Conservation (phyloP, 495 filamentous ascomycete species). For the Acidiella bohemica region DNA sequence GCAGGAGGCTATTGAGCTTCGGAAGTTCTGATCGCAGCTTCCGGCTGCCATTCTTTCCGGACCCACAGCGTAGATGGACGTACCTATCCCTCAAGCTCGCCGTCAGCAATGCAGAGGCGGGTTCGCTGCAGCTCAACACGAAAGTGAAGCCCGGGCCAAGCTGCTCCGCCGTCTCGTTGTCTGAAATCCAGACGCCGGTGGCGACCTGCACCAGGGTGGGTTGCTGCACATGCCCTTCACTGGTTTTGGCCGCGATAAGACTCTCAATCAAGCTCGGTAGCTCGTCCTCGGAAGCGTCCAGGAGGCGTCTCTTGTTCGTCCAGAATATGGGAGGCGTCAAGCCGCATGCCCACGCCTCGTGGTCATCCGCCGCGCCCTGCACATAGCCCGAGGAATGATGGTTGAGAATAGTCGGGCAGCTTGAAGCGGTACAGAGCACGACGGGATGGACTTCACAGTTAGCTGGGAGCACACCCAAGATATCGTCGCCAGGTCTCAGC, state of each 20-base stretch:
- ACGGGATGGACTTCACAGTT: conserved; percentile 45
- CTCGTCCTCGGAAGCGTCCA: conserved; percentile 48
- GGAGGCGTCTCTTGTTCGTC: conserved; percentile 43
- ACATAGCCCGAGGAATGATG: conserved; percentile 67
- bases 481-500: conserved; percentile 35
- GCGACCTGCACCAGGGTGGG: conserved; percentile 26
- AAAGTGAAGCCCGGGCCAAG: conserved; percentile 17
- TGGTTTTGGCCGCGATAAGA: conserved; percentile 31
- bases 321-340: conserved; percentile 70
- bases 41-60: conserved; percentile 61
- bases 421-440: conserved; percentile 69
- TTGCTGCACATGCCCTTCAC: conserved; percentile 1
- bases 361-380: conserved; percentile 88
- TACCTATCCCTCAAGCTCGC: conserved; percentile 21
- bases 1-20: conserved; percentile 32
- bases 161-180: conserved; percentile 14
- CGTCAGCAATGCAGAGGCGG: conserved; percentile 2
- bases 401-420: conserved; percentile 50
- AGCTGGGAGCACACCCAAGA: conserved; percentile 7
- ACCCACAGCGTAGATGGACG: conserved; percentile 52
- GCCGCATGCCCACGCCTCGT: conserved; percentile 65
- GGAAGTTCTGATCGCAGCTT: conserved; percentile 54
- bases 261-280: conserved; percentile 48
- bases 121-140: conserved; percentile 26
- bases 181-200: conserved; percentile 22